phyloP scores from a whole-genome alignment of 2,329 filamentous ascomycete genomes.

The Dactylellina cionopaga region DNA sequence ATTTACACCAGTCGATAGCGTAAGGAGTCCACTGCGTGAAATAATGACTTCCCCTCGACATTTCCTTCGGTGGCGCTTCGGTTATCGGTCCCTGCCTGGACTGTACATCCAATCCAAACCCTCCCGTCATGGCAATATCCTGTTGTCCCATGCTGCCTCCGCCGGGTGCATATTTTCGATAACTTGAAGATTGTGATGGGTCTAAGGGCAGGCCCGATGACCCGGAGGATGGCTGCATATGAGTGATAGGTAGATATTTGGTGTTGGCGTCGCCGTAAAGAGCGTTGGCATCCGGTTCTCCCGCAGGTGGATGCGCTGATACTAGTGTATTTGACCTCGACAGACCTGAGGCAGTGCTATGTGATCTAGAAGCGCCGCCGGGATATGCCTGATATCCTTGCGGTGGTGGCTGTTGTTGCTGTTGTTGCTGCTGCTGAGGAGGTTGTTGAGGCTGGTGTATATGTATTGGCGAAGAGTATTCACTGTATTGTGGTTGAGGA shows the following conservation, averaged over 20 bases:
- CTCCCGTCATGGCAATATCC: conserved; percentile 36
- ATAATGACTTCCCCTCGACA: conserved; percentile 41
- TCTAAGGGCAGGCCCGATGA: conserved; percentile 34
- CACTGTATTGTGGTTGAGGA: conserved; percentile 43
- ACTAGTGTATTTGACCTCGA: conserved; percentile 48
- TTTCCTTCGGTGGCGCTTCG: conserved; percentile 41
- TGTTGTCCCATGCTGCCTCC: conserved; percentile 45
- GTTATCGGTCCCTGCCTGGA: conserved; percentile 39
- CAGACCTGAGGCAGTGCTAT: conserved; percentile 28
- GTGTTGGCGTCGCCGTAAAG: conserved; percentile 43
- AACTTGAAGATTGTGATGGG: conserved; percentile 18
- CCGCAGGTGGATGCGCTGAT: conserved; percentile 36
- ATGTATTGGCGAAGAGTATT: conserved; percentile 45
- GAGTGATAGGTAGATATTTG: conserved; percentile 48
- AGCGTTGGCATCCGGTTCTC: conserved; percentile 46
- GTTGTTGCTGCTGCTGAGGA: conserved; percentile 28
- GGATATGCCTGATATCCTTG: conserved; percentile 51
- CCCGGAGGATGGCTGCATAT: conserved; percentile 37
- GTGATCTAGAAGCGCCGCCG: conserved; percentile 43
- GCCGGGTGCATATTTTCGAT: conserved; percentile 44
- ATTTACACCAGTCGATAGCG: conserved; percentile 99
- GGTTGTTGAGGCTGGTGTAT: conserved; percentile 44
- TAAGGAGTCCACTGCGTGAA: conserved; percentile 84
- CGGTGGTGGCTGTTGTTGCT: too few species aligned
- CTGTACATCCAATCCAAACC: conserved; percentile 40